Percentiles rank a stretch among this genome's conserved stretches.
Evolutionary conservation across 192 early-diverging fungal species (phyloP).

Genomic region (Spizellomyces sp.): DNA sequence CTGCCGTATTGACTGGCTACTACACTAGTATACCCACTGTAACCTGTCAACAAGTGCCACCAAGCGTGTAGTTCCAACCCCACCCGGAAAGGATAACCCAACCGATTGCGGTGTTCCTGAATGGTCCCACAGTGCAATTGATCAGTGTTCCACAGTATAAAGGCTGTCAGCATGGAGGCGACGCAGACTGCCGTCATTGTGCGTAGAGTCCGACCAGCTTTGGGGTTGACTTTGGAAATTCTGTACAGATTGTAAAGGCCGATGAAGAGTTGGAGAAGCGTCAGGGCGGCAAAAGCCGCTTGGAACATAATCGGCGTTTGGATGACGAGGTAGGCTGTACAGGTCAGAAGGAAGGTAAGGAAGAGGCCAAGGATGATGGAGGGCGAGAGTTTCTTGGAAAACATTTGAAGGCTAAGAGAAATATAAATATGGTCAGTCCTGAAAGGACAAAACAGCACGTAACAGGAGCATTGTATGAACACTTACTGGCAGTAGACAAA

Average conservation of each 20-base stretch:
- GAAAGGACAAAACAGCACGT: constrained; percentile 19
- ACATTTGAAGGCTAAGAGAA: constrained; percentile 16
- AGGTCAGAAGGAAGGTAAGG: constrained; percentile 49
- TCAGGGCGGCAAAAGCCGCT: constrained; percentile 32
- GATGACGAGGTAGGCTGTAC: constrained; percentile 62
- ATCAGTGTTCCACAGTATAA: constrained; percentile 79
- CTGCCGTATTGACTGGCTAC: constrained; percentile 27
- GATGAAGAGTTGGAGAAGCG: constrained; percentile 18
- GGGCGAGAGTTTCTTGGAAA: constrained; percentile 5
- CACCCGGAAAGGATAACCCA: constrained; percentile 54
- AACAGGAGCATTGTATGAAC: background rate
- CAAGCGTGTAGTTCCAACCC: constrained; percentile 52
- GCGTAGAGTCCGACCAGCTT: constrained; percentile 33
- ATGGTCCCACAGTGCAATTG: constrained; percentile 69
- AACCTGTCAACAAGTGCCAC: constrained; percentile 51
- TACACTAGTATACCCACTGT: constrained; percentile 28
- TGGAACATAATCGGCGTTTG: constrained; percentile 74
- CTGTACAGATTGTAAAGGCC: constrained; percentile 36
- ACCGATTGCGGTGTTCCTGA: constrained; percentile 42
- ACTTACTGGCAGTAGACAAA: constrained; percentile 19
- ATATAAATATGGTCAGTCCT: background rate
- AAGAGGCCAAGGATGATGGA: constrained; percentile 17
- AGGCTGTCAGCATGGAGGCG: constrained; percentile 36
- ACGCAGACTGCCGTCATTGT: constrained; percentile 28
- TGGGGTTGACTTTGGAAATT: constrained; percentile 11